These are phyloP conservation scores for Populus hybrid DNA, from an alignment of 441 rosid genomes.

Conservation along the genomic window DNA sequence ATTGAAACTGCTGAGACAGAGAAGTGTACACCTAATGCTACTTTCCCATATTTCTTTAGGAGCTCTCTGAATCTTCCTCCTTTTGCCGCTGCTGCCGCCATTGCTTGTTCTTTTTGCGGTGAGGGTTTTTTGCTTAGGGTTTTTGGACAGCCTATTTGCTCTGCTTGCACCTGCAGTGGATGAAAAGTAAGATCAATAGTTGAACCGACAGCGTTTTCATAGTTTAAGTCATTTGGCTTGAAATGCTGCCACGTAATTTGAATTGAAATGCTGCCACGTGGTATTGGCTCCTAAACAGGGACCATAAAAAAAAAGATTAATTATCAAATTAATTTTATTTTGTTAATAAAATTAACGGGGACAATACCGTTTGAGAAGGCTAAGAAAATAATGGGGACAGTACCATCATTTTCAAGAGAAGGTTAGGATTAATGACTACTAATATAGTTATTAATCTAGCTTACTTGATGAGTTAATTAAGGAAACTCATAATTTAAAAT, in stretches of 20 bases:
- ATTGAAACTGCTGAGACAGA: conserved; percentile 62
- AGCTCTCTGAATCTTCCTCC: conserved; percentile 54
- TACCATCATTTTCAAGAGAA: no score
- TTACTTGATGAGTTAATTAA: no score
- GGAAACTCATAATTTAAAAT: no score
- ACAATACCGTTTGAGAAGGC: no score
- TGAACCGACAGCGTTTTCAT: neutral
- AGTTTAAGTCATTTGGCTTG: neutral
- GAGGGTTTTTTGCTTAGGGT: conserved; percentile 10
- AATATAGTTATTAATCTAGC: no score
- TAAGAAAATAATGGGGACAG: no score
- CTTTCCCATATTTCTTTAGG: conserved; percentile 69
- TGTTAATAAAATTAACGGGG: no score
- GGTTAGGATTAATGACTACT: no score
- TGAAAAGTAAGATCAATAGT: neutral
- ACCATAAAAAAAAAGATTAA: no score
- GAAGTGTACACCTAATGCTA: conserved; percentile 63
- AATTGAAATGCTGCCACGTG: neutral
- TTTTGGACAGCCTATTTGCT: neutral
- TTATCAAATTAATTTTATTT: no score
- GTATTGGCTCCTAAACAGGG: neutral
- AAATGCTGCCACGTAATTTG: no score
- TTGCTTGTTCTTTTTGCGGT: neutral
- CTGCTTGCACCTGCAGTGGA: neutral
- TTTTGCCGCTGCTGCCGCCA: conserved; percentile 23